Percentiles rank a stretch among this genome's conserved stretches.
Evolutionary conservation across 257 asterid genomes (phyloP).

Genomic region (Salvia splendens): DNA sequence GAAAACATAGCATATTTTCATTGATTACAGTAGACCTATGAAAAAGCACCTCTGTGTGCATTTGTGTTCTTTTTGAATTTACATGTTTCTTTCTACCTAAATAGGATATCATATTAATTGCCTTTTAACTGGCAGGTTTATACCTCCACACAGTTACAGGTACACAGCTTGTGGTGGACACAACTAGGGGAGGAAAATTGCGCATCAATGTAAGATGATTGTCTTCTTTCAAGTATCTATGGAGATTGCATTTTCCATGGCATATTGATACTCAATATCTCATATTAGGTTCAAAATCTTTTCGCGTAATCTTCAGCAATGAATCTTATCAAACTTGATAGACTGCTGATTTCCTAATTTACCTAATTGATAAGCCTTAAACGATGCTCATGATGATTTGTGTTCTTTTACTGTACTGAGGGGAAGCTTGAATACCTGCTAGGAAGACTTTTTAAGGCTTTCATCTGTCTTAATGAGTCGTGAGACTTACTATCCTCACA

Average conservation of each 20-base stretch:
- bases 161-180: conserved; percentile 90
- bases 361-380: conserved; percentile 12
- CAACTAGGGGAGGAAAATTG: conserved; percentile 91
- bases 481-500: conserved; percentile 24
- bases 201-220: conserved; percentile 68
- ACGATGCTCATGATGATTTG: not conserved
- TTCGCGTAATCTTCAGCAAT: conserved; percentile 6
- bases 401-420: not conserved
- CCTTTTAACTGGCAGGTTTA: conserved; percentile 64
- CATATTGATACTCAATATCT: conserved; percentile 24
- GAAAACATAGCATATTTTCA: not conserved
- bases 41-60: not conserved
- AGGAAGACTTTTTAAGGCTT: conserved; percentile 12
- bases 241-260: not conserved
- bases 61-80: conserved; percentile 25
- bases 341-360: not conserved
- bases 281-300: not conserved
- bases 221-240: conserved; percentile 18
- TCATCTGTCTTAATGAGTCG: conserved; percentile 11
- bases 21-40: conserved; percentile 15
- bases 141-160: conserved; percentile 81
- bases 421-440: conserved; percentile 23
- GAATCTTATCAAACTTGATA: conserved; percentile 11
- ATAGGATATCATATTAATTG: conserved; percentile 27
- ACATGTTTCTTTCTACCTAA: conserved; percentile 2